Conservation (phyloP, 495 filamentous ascomycete species). For the Immersiella caudata region DNA sequence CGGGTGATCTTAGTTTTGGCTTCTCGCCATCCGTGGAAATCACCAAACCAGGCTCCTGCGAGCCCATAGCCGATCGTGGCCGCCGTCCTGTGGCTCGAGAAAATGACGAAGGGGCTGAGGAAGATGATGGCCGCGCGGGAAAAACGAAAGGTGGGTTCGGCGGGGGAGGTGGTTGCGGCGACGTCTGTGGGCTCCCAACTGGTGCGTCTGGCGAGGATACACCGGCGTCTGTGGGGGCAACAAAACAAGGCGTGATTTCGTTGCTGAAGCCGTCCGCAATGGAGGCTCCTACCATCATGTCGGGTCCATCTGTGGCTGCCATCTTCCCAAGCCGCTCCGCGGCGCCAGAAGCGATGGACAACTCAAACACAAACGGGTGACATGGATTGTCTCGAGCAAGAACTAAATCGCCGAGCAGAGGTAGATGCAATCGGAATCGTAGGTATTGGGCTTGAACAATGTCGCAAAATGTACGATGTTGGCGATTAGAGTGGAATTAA, state of each 20-base stretch:
- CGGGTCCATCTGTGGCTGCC: conserved; percentile 45
- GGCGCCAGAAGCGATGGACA: conserved; percentile 46
- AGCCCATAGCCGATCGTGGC: conserved; percentile 52
- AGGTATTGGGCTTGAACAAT: background rate
- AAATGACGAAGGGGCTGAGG: conserved; percentile 50
- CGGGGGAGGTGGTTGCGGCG: conserved; percentile 52
- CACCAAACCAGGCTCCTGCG: conserved; percentile 26
- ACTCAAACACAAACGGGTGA: conserved; percentile 39
- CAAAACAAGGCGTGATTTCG: conserved; percentile 19
- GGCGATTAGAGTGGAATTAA: conserved; percentile 33
- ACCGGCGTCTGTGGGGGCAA: conserved; percentile 20
- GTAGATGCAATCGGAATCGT: background rate
- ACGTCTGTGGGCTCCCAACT: conserved; percentile 33
- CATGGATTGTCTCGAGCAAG: conserved; percentile 40
- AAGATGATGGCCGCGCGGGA: conserved; percentile 53
- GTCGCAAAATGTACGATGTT: conserved; percentile 12
- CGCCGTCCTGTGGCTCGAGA: conserved; percentile 50
- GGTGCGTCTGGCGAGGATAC: conserved; percentile 24
- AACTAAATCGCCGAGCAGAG: background rate
- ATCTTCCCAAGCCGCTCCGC: conserved; percentile 53
- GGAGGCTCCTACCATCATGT: conserved; percentile 39
- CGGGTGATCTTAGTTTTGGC: conserved; percentile 39
- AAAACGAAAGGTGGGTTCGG: conserved; percentile 77
- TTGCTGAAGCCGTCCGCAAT: conserved; percentile 34
- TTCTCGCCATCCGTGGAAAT: conserved; percentile 27